A percentile compares a stretch with the other conserved stretches of the same genome.
Conservation (phyloP, 1,284 basidiomycete species). For the Salmacisia buchloeana region DNA sequence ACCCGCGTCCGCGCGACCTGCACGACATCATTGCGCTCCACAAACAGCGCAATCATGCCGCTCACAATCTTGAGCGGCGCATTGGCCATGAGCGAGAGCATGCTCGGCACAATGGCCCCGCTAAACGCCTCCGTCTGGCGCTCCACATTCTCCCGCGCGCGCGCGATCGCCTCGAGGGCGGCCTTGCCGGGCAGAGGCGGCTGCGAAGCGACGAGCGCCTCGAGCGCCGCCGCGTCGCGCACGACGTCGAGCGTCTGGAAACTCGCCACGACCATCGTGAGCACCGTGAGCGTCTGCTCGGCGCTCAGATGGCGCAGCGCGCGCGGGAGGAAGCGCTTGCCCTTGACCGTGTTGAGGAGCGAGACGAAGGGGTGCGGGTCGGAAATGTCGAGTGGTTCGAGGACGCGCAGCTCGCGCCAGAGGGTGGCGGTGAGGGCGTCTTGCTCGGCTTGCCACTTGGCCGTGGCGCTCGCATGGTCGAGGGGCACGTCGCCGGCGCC, state of each 20-base stretch:
- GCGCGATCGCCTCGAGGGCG: constrained; percentile 5
- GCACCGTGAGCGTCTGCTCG: constrained; percentile 73
- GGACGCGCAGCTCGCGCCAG: constrained; percentile 76
- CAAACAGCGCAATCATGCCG: constrained; percentile 75
- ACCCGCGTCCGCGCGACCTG: constrained; percentile 58
- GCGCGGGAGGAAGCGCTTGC: constrained; percentile 84
- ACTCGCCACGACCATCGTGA: constrained; percentile 87
- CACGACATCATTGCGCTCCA: constrained; percentile 74
- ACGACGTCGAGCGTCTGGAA: constrained; percentile 77
- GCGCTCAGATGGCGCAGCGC: constrained; percentile 77
- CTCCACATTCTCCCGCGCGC: constrained; percentile 63
- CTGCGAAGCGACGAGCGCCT: constrained; percentile 10
- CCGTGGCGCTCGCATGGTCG: constrained; percentile 3
- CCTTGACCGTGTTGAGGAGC: constrained; percentile 79
- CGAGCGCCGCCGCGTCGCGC: constrained; percentile 16
- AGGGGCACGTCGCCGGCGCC: constrained; percentile 16
- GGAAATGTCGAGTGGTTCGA: constrained; percentile 87
- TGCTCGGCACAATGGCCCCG: constrained; percentile 75
- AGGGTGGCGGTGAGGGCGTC: constrained; percentile 52
- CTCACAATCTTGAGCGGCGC: constrained; percentile 75
- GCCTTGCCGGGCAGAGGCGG: constrained; percentile 6
- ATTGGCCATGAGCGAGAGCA: constrained; percentile 72
- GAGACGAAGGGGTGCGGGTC: constrained; percentile 97
- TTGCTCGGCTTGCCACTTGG: constrained; percentile 25
- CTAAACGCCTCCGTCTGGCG: constrained; percentile 83